These are phyloP conservation scores for Pythium folliculosum DNA, from an alignment of 352 stramenopile genomes.

Conservation along the genomic window DNA sequence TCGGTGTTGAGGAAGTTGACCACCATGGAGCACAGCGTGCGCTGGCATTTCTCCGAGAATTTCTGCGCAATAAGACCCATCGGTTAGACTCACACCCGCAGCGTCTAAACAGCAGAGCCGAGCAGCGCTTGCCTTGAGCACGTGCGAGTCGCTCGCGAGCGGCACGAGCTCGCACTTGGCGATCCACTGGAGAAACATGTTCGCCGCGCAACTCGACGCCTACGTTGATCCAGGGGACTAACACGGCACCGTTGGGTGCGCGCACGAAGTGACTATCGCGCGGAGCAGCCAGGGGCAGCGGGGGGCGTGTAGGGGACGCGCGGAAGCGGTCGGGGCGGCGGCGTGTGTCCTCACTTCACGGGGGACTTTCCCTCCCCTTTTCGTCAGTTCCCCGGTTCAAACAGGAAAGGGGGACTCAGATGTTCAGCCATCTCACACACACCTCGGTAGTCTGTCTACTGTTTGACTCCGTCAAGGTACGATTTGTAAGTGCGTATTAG, in stretches of 20 bases:
- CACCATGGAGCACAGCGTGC: constrained; percentile 82
- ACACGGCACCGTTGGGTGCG: background rate
- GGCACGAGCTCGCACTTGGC: constrained; percentile 87
- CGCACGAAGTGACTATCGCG: background rate
- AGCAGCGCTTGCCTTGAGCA: constrained; percentile 54
- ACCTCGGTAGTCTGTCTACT: constrained; percentile 1
- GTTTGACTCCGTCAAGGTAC: constrained; percentile 7
- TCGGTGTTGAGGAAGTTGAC: constrained; percentile 67
- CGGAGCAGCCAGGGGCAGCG: background rate
- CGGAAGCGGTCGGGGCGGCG: background rate
- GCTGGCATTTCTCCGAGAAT: constrained; percentile 89
- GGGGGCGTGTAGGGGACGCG: background rate
- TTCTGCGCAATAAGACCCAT: constrained; percentile 39
- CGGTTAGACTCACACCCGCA: background rate
- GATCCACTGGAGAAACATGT: constrained; percentile 88
- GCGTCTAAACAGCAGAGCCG: too few relatives aligned
- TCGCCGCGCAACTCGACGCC: background rate
- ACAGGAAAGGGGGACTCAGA: constrained; percentile 7
- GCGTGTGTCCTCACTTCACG: background rate
- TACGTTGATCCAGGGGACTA: background rate
- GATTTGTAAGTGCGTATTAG: background rate
- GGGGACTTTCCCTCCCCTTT: constrained; percentile 1
- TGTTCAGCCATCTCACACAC: constrained; percentile 20
- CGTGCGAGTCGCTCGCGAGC: constrained; percentile 61
- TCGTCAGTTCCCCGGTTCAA: constrained; percentile 10